Percentiles rank a stretch among this genome's conserved stretches.
These are phyloP conservation scores for Penicillium macrosclerotiorum DNA, from an alignment of 495 filamentous ascomycete genomes.

Conservation along the genomic window DNA sequence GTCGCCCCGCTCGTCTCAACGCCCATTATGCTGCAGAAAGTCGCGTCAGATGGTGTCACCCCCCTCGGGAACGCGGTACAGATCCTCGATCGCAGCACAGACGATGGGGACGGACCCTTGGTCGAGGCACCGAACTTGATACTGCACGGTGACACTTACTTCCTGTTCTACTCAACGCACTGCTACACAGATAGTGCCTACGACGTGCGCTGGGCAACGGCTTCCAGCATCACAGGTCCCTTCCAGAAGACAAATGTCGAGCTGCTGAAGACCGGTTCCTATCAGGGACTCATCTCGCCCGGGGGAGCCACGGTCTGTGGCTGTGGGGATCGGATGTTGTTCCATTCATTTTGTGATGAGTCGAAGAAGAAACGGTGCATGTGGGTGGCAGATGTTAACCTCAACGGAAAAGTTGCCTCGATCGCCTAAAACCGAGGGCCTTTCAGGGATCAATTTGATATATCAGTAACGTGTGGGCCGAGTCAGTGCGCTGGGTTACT, in stretches of 20 bases:
- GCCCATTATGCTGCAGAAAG: slow-evolving; percentile 60
- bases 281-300: slow-evolving; percentile 41
- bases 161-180: slow-evolving; percentile 61
- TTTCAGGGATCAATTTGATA: too few species aligned
- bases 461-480: too few species aligned
- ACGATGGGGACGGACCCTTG: slow-evolving; percentile 53
- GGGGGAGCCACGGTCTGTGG: slow-evolving; percentile 50
- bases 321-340: slow-evolving; percentile 46
- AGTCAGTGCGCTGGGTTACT: too few species aligned
- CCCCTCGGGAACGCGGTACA: slow-evolving; percentile 47
- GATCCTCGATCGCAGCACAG: slow-evolving; percentile 51
- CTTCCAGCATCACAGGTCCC: slow-evolving; percentile 42
- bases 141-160: slow-evolving; percentile 45
- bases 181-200: slow-evolving; percentile 53
- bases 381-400: slow-evolving; percentile 29
- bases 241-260: slow-evolving; percentile 40
- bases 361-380: slow-evolving; percentile 29
- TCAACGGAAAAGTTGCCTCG: slow-evolving; percentile 24
- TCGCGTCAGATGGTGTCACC: slow-evolving; percentile 50
- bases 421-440: too few species aligned
- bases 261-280: slow-evolving; percentile 40
- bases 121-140: slow-evolving; percentile 61
- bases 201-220: slow-evolving; percentile 54
- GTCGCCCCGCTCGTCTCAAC: slow-evolving; percentile 47
- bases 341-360: slow-evolving; percentile 49